These are phyloP conservation scores for Claviceps digitariae DNA, from an alignment of 2,329 filamentous ascomycete species.

Conservation along the genomic window DNA sequence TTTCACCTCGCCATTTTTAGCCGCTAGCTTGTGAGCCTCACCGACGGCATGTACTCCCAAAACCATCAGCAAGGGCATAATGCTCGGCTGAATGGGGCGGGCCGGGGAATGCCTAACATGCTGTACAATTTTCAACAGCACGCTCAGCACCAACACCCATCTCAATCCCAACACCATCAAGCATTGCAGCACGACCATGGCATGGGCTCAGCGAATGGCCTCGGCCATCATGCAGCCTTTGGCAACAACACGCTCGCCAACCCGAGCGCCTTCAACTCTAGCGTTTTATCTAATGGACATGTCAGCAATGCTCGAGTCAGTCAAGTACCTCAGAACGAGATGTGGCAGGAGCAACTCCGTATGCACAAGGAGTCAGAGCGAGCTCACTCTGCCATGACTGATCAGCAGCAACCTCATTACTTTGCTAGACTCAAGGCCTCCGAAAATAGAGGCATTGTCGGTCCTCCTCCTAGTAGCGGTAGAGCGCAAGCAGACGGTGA, in stretches of 20 bases:
- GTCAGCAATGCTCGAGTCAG: constrained; percentile 31
- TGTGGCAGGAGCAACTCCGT: constrained; percentile 82
- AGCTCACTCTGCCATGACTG: constrained; percentile 57
- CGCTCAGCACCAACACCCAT: constrained; percentile 46
- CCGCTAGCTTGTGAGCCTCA: constrained; percentile 9
- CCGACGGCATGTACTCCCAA: constrained; percentile 57
- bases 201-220: constrained; percentile 38
- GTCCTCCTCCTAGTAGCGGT: constrained; percentile 36
- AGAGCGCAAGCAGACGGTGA: constrained; percentile 35
- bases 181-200: constrained; percentile 45
- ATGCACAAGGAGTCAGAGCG: constrained; percentile 65
- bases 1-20: constrained; percentile 5
- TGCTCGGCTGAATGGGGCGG: constrained; percentile 53
- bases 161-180: constrained; percentile 51
- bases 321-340: constrained; percentile 44
- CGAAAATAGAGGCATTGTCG: constrained; percentile 54
- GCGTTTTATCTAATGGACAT: constrained; percentile 44
- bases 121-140: constrained; percentile 58
- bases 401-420: constrained; percentile 51
- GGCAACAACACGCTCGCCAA: constrained; percentile 40
- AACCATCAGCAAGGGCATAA: constrained; percentile 60
- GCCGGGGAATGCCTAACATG: constrained; percentile 47
- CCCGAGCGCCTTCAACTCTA: constrained; percentile 44
- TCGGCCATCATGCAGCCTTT: constrained; percentile 29
- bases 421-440: constrained; percentile 60